Percentiles rank a stretch among this genome's conserved stretches.
phyloP scores from a whole-genome alignment of 2,329 filamentous ascomycete genomes.

The Alternaria panax region DNA sequence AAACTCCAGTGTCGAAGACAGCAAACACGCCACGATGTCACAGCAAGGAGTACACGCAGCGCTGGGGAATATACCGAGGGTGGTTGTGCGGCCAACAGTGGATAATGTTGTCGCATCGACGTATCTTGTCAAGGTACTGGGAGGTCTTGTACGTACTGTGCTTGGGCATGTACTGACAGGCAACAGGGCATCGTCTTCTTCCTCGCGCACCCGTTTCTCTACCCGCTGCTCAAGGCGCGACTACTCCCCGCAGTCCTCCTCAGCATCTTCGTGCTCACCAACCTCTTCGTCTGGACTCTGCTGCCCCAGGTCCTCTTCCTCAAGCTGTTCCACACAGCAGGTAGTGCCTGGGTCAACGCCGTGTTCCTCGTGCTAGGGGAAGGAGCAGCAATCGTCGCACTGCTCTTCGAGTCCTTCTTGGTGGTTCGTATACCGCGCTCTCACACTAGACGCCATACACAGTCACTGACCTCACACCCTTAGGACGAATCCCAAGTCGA shows the following conservation, averaged over 20 bases:
- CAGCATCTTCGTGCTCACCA: slow-evolving; percentile 80
- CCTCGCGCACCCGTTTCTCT: slow-evolving; percentile 76
- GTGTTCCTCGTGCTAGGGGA: slow-evolving; percentile 81
- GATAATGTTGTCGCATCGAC: slow-evolving; percentile 35
- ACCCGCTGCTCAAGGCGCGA: slow-evolving; percentile 78
- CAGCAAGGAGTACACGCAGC: slow-evolving; percentile 46
- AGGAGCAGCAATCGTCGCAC: slow-evolving; percentile 66
- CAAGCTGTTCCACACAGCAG: slow-evolving; percentile 80
- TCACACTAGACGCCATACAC: background rate
- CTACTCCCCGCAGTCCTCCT: slow-evolving; percentile 83
- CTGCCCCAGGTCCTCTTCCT: slow-evolving; percentile 89
- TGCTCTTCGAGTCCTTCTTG: slow-evolving; percentile 62
- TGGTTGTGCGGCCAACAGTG: slow-evolving; percentile 40
- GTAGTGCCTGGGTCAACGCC: slow-evolving; percentile 88
- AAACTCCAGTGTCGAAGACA: background rate
- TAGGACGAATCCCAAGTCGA: slow-evolving; percentile 76
- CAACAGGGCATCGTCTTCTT: slow-evolving; percentile 82
- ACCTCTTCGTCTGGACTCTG: slow-evolving; percentile 88
- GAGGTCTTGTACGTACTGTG: background rate
- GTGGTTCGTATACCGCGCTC: slow-evolving; percentile 40
- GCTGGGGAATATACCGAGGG: slow-evolving; percentile 30
- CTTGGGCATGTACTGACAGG: slow-evolving; percentile 21
- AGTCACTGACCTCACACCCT: background rate
- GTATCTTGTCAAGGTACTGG: slow-evolving; percentile 43
- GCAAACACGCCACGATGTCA: slow-evolving; percentile 31